Evolutionary conservation across 2,329 filamentous ascomycete species (phyloP), one percentile per base, ranked within the genome.

Genomic region (Fusarium xyrophilum): DNA sequence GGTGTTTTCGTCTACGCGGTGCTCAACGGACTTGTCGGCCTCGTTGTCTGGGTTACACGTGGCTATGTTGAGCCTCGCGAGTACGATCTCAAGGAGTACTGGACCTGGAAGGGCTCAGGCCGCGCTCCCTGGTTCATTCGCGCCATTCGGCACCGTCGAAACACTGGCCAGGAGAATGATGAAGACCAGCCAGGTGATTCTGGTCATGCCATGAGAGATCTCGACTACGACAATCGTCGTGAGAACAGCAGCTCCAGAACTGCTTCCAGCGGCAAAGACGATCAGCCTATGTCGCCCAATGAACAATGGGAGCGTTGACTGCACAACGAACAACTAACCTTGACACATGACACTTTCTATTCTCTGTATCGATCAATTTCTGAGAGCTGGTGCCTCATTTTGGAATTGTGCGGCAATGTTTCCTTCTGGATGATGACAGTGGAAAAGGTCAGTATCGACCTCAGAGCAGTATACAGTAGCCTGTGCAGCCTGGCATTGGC

Each of bases 41-140:
- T 82, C 12, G 75, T 84, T 9, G 80, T 86, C 55, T 78, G 76
- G 39, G 52, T 81, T 28, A 84, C 82, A 3, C 71, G 80, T 2
- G 82, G 82, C 7, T 73, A 76, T 7, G 68, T 84, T 27, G 80
- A 83, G 71, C 84, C 84, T 7, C 79, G 80, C 25, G 82, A 86
- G 65, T 86, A 86, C 65, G 83, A 86, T 40, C 76, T 83, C 65
- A 86, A 86, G 65, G 83, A 86, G 59, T 86, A 85, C 69, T 86
- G 84, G 84, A 82, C 83, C 3, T 85, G 82, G 83, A 82, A 81
- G 65, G 82, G 82, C 6, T 76, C 77, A 1, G 84, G 84, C 6
- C 79, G 79, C 6, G 78, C 82, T 42, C 83, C 84, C 0, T 85
- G 83, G 80, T 81, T 84, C 60, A 74, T 85, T 39, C 79, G 82